A percentile compares a stretch with the other conserved stretches of the same genome.
These are phyloP conservation scores for Fagopyrum tataricum DNA, from an alignment of 148 eudicot species.

Conservation along the genomic window DNA sequence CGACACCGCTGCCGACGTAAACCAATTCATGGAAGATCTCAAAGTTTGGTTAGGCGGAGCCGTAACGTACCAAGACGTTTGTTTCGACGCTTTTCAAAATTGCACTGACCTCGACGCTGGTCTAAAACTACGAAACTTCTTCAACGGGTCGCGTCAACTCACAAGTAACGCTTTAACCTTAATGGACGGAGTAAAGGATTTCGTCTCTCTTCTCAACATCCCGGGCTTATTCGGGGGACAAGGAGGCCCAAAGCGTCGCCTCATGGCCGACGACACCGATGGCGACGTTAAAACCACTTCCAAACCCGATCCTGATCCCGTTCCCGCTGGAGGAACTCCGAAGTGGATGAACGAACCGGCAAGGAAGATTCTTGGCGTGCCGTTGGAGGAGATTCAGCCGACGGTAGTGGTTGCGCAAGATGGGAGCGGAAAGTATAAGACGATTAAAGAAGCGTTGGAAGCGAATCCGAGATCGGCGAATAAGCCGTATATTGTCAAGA, in stretches of 20 bases:
- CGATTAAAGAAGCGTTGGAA: not conserved
- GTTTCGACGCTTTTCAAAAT: conserved; percentile 61
- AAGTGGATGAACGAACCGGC: conserved; percentile 7
- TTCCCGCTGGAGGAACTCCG: conserved; percentile 10
- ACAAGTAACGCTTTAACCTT: conserved; percentile 47
- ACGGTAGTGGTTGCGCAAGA: conserved; percentile 3
- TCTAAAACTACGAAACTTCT: conserved; percentile 30
- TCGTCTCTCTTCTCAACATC: not conserved
- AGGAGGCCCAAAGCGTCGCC: conserved; percentile 10
- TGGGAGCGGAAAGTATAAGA: not conserved
- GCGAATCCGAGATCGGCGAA: not conserved
- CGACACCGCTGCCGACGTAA: conserved; percentile 19
- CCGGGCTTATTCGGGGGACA: not conserved
- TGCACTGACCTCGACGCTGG: conserved; percentile 39
- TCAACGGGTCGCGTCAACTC: conserved; percentile 34
- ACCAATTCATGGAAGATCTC: conserved; percentile 37
- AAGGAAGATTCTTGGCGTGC: not conserved
- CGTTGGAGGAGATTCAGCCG: not conserved
- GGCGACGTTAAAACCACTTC: not conserved
- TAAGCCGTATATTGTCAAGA: conserved; percentile 28
- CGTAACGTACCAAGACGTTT: conserved; percentile 50
- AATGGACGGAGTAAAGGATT: conserved; percentile 24
- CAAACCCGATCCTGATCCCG: no score
- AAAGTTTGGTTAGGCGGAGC: conserved; percentile 54
- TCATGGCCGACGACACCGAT: not conserved